Conservation (phyloP, 164 flowering plant species). For the Stephania yunnanensis region DNA sequence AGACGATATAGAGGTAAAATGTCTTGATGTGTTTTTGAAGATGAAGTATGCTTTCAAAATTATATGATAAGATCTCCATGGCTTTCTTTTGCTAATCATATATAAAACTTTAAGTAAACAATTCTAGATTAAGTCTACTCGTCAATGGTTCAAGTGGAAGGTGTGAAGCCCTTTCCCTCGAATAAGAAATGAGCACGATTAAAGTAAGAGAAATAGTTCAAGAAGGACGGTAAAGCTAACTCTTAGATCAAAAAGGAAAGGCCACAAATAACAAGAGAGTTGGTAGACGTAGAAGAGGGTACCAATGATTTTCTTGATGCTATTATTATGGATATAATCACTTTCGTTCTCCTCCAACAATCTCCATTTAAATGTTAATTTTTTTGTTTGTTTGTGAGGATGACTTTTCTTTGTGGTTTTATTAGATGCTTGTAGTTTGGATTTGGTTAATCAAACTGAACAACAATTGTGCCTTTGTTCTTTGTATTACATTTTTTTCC, state of each 20-base stretch:
- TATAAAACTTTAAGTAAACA: not conserved
- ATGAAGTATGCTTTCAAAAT: not conserved
- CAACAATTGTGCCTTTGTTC: not conserved
- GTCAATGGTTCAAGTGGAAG: not conserved
- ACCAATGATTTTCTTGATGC: not conserved
- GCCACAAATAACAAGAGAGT: not conserved
- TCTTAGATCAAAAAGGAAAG: not conserved
- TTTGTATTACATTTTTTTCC: not conserved
- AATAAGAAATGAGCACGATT: not conserved
- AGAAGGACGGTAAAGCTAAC: not conserved
- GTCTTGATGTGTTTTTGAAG: not conserved
- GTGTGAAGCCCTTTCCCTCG: too few relatives aligned
- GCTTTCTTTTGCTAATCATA: too few relatives aligned
- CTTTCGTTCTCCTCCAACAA: not conserved
- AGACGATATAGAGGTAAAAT: slow-evolving; percentile 1
- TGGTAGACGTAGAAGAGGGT: not conserved
- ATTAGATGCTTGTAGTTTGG: not conserved
- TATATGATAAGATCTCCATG: not conserved
- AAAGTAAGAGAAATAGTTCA: not conserved
- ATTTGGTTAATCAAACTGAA: not conserved
- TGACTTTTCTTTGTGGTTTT: not conserved
- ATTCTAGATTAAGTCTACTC: not conserved
- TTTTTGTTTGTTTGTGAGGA: not conserved
- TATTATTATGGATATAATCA: not conserved
- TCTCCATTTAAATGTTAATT: not conserved